Conservation (phyloP, 1,139 yeast species). For the Lodderomyces orthopsilosis region DNA sequence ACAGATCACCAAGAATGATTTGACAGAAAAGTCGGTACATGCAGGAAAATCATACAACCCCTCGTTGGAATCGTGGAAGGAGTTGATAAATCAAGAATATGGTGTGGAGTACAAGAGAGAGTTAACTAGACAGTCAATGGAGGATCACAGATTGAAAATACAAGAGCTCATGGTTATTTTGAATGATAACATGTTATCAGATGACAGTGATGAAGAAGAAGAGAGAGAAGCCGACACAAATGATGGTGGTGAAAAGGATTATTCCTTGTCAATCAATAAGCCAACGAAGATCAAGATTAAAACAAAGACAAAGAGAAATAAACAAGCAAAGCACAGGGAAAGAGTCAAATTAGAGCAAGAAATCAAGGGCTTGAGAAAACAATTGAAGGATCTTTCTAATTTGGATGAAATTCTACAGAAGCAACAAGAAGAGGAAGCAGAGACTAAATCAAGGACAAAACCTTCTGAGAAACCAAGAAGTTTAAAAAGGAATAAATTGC, state of each 20-base stretch:
- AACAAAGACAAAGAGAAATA: slow-evolving; percentile 75
- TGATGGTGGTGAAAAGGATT: slow-evolving; percentile 26
- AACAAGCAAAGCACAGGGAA: slow-evolving; percentile 63
- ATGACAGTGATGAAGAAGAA: slow-evolving; percentile 48
- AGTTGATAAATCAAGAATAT: slow-evolving; percentile 65
- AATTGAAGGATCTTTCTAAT: slow-evolving; percentile 56
- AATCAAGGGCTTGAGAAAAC: slow-evolving; percentile 55
- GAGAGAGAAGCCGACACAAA: slow-evolving; percentile 42
- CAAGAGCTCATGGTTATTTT: slow-evolving; percentile 44
- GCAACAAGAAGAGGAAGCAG: slow-evolving; percentile 24
- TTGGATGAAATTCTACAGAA: slow-evolving; percentile 50
- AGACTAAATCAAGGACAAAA: slow-evolving; percentile 14
- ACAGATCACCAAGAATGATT: slow-evolving; percentile 40
- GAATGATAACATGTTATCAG: slow-evolving; percentile 17
- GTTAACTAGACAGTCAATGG: slow-evolving; percentile 55
- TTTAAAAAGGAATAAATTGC: slow-evolving; percentile 29
- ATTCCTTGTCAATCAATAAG: slow-evolving; percentile 63
- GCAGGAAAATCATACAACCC: slow-evolving; percentile 96
- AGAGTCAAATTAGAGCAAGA: slow-evolving; percentile 53
- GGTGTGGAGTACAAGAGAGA: slow-evolving; percentile 66
- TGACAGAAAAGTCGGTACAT: slow-evolving; percentile 35
- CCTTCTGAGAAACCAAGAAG: slow-evolving; percentile 21
- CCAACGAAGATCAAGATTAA: slow-evolving; percentile 71
- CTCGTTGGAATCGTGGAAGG: slow-evolving; percentile 78
- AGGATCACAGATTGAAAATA: slow-evolving; percentile 63